These are phyloP conservation scores for Brassica incana DNA, from an alignment of 345 rosid genomes.

Conservation along the genomic window DNA sequence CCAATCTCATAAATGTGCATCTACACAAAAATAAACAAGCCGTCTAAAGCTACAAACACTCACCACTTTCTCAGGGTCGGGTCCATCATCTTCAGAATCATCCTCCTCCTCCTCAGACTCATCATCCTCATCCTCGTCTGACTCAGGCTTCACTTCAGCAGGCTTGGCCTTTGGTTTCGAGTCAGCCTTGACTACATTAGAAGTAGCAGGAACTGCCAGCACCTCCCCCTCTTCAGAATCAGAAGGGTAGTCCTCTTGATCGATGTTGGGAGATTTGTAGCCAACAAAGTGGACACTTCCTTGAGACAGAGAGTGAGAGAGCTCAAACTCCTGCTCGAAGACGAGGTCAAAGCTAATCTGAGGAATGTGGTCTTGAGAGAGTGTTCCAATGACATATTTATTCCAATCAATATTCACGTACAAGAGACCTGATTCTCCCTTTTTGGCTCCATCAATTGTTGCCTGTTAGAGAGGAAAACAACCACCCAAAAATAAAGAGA, in stretches of 20 bases:
- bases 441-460: slow-evolving; percentile 18
- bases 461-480: slow-evolving; percentile 42
- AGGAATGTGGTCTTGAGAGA: not conserved
- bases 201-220: slow-evolving; percentile 30
- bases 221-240: slow-evolving; percentile 17
- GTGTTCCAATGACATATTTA: not conserved
- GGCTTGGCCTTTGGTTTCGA: slow-evolving; percentile 39
- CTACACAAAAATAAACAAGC: not conserved
- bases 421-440: not conserved
- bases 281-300: not conserved
- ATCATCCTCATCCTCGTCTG: not conserved
- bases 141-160: not conserved
- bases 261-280: not conserved
- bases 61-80: not conserved
- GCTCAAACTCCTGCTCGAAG: not conserved
- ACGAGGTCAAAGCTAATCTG: not conserved
- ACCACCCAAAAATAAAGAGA: not conserved
- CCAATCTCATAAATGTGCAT: too few species aligned
- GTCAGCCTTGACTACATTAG: slow-evolving; percentile 44
- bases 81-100: not conserved
- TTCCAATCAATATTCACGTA: not conserved
- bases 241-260: not conserved
- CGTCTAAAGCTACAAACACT: not conserved
- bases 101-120: not conserved
- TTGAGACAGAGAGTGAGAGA: slow-evolving; percentile 52